phyloP scores from a whole-genome alignment of 2,329 filamentous ascomycete genomes.

The Fusarium solani-melongenae region DNA sequence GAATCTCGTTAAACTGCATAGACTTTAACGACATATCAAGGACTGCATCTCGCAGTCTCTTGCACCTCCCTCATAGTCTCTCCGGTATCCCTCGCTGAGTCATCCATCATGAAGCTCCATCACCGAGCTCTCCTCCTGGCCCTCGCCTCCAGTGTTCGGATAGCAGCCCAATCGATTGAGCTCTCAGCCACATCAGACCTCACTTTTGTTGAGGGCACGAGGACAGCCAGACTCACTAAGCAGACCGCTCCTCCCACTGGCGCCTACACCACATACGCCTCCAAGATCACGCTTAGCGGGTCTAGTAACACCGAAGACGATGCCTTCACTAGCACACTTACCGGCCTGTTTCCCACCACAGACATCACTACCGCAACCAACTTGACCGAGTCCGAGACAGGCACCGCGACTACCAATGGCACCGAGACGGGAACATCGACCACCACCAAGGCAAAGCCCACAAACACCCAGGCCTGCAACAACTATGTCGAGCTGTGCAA shows the following conservation, averaged over 20 bases:
- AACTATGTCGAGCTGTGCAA: constrained; percentile 80
- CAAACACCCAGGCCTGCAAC: constrained; percentile 85
- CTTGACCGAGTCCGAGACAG: constrained; percentile 16
- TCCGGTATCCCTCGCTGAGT: background rate
- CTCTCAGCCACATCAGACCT: constrained; percentile 49
- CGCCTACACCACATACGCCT: constrained; percentile 40
- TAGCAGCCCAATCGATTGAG: constrained; percentile 42
- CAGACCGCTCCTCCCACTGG: constrained; percentile 47
- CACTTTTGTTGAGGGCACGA: constrained; percentile 52
- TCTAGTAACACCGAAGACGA: constrained; percentile 32
- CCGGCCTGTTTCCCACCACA: constrained; percentile 55
- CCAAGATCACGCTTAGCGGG: constrained; percentile 38
- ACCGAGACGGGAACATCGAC: constrained; percentile 51
- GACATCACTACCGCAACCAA: constrained; percentile 6
- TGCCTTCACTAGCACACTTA: constrained; percentile 56
- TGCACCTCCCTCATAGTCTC: background rate
- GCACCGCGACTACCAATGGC: constrained; percentile 50
- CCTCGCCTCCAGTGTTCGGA: constrained; percentile 33
- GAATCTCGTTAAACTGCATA: background rate
- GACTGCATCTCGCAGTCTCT: background rate
- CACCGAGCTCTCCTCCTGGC: constrained; percentile 36
- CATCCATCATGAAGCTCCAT: constrained; percentile 39
- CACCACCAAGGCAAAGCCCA: constrained; percentile 52
- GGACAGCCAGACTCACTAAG: constrained; percentile 52
- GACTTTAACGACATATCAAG: background rate